Base-by-base conservation (phyloP, 768 basidiomycete species). In the Psilocybe tampanensis region DNA sequence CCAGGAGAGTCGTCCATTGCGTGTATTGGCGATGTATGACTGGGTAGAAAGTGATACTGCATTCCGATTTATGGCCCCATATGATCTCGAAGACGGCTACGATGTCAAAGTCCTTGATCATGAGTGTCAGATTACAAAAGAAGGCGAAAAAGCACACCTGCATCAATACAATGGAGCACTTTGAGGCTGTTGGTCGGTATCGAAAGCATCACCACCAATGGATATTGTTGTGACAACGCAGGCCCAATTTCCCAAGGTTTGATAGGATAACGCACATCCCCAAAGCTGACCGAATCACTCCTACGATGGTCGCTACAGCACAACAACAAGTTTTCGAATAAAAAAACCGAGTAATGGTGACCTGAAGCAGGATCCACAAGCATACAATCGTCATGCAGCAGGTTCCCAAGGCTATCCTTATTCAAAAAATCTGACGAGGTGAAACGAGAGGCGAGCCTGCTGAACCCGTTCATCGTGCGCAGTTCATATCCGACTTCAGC, bases 181-280 rank as follows among this genome's bases (percentile, higher is more conserved):
- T 56, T 64, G 23, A 76, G 56, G 4, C 52, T 60, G 19, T 57
- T 50, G 2, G 68, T 69, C 7, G 72, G 70, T 21, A 76, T 72
- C 8, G 70, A 70, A 56, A 70, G 60, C 2, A 70, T 64, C 8
- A 76, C 55, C 42, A 69, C 64, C 32, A 77, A 53, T 1, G 67
- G 65, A 21, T 64, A 65, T 12, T 45, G 62, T 45, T 66, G 61
- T 41, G 65, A 60, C 22, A 76, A 61, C 0, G 73, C 75, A 8
- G 72, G 70, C 1, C 77, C 77, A 8, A 75, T 52, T 58, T 75
- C 73, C 77, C 77, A 79, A 2, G 74, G 57, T 11, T 62, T 55
- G 3, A 76, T 66, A 1, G 76, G 75, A 58, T 77, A 75, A 36
- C 56, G 29, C 4, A 59, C 58, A 36, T 56, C 45, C 32, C 55